Percentiles rank a stretch among this genome's conserved stretches.
phyloP scores from a whole-genome alignment of 2,329 filamentous ascomycete genomes.

The Conoideocrella luteorostrata region DNA sequence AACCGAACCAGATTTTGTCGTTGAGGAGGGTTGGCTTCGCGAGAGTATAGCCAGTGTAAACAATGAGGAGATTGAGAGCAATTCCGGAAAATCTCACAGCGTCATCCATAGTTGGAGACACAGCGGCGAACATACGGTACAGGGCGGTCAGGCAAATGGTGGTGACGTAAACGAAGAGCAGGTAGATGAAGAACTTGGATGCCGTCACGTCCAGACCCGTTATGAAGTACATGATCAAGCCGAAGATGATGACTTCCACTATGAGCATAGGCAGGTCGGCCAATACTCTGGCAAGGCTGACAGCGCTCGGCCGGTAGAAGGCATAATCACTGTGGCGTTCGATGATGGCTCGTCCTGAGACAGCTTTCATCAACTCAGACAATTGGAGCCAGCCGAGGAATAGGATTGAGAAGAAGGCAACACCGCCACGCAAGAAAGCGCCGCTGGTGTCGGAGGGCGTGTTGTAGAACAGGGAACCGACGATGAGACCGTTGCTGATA shows the following conservation, averaged over 20 bases:
- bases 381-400: conserved; percentile 29
- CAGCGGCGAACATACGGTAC: conserved; percentile 35
- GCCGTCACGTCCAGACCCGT: conserved; percentile 31
- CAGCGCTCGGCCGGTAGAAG: conserved; percentile 31
- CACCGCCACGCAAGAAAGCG: conserved; percentile 50
- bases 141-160: conserved; percentile 60
- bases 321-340: conserved; percentile 34
- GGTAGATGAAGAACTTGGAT: conserved; percentile 40
- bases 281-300: conserved; percentile 29
- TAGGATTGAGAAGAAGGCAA: conserved; percentile 48
- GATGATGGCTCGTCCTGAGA: conserved; percentile 30
- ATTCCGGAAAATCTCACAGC: conserved; percentile 38
- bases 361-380: conserved; percentile 32
- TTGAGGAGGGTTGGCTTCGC: conserved; percentile 45
- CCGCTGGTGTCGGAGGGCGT: conserved; percentile 51
- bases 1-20: conserved; percentile 55
- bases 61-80: conserved; percentile 43
- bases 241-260: conserved; percentile 25
- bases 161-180: conserved; percentile 40
- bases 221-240: conserved; percentile 40
- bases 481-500: conserved; percentile 64
- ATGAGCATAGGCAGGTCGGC: conserved; percentile 39
- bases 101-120: conserved; percentile 7
- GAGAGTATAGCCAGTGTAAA: conserved; percentile 45
- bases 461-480: conserved; percentile 73